Percentiles rank a stretch among this genome's conserved stretches.
Evolutionary conservation across 257 asterid genomes (phyloP).

Genomic region (Oldenlandia corymbosa): DNA sequence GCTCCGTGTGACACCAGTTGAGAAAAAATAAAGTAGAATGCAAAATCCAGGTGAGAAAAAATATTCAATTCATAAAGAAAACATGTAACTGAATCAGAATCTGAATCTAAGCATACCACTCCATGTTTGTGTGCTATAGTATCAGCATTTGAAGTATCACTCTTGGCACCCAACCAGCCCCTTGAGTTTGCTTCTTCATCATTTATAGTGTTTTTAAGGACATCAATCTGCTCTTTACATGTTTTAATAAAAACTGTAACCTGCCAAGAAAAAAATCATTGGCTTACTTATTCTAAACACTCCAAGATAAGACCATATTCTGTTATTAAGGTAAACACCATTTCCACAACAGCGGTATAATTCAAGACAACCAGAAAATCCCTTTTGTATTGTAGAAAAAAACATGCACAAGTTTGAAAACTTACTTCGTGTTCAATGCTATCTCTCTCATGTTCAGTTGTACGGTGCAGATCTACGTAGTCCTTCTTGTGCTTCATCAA

Average conservation of each 20-base stretch:
- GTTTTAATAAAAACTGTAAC: conserved; percentile 77
- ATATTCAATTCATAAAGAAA: background rate
- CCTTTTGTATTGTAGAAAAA: background rate
- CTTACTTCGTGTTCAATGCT: conserved; percentile 93
- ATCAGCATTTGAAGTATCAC: conserved; percentile 57
- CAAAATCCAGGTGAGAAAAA: background rate
- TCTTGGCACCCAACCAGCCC: conserved; percentile 82
- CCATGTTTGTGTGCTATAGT: conserved; percentile 94
- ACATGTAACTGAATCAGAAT: background rate
- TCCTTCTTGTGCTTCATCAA: conserved; percentile 89
- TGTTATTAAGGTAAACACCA: background rate
- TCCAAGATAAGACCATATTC: too few species aligned
- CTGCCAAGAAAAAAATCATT: conserved; percentile 36
- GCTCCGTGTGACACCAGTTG: background rate
- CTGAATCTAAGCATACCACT: conserved; percentile 47
- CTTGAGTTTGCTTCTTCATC: conserved; percentile 69
- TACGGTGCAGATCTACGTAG: conserved; percentile 79
- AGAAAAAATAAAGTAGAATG: background rate
- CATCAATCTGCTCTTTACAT: conserved; percentile 91
- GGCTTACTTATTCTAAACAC: background rate
- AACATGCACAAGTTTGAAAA: background rate
- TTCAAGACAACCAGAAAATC: background rate
- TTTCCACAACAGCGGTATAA: background rate
- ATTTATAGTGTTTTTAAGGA: conserved; percentile 61
- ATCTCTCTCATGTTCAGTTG: conserved; percentile 88